Conservation (phyloP, 2,329 filamentous ascomycete genomes). For the Chalaropsis thielavioides region DNA sequence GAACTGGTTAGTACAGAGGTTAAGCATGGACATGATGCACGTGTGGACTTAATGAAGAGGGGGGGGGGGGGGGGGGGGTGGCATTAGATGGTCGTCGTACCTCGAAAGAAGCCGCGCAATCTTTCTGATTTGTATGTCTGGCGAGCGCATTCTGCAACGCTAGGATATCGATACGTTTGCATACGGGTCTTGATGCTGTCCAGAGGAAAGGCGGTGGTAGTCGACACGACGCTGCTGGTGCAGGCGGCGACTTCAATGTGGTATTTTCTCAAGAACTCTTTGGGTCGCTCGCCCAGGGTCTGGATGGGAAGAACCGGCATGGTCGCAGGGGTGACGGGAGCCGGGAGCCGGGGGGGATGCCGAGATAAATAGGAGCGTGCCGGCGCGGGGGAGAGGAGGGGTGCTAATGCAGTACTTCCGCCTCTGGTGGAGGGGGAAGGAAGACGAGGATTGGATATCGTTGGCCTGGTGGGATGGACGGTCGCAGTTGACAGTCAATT, state of each 20-base stretch:
- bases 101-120: conserved; percentile 64
- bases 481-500: neutral
- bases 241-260: conserved; percentile 68
- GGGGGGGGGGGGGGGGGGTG: no score
- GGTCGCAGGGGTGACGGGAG: neutral
- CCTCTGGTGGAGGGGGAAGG: no score
- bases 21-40: neutral
- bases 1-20: conserved; percentile 2
- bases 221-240: conserved; percentile 62
- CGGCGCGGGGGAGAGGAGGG: neutral
- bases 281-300: conserved; percentile 14
- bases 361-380: neutral
- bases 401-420: no score
- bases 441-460: neutral
- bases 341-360: neutral
- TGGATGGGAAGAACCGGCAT: conserved; percentile 14
- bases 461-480: neutral
- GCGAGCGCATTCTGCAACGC: conserved; percentile 57
- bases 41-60: conserved; percentile 2
- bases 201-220: conserved; percentile 67
- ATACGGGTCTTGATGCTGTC: conserved; percentile 84
- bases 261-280: conserved; percentile 31
- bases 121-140: conserved; percentile 65
- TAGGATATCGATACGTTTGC: conserved; percentile 70
- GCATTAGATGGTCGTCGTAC: no score